Conservation (phyloP, 176 grass and related monocot genomes). For the Pontederia paniculata region DNA sequence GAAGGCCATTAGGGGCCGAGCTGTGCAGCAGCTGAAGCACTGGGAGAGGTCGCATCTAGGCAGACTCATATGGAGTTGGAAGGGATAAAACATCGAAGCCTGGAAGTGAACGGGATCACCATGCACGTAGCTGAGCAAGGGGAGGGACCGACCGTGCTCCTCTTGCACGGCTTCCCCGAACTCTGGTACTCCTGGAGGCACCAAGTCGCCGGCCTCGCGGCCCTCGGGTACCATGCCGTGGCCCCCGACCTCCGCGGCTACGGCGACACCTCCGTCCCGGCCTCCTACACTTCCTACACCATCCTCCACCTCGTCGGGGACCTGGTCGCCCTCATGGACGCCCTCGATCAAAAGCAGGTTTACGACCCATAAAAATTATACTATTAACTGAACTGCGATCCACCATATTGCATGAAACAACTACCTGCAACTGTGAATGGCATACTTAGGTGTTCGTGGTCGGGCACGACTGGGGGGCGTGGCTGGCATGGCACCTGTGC, state of each 20-base stretch:
- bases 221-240: conserved; percentile 43
- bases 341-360: conserved; percentile 40
- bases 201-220: conserved; percentile 53
- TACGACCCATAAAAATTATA: background rate
- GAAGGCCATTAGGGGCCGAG: no score
- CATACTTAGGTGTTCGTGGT: conserved; percentile 28
- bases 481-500: conserved; percentile 74
- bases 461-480: conserved; percentile 72
- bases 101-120: conserved; percentile 54
- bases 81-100: conserved; percentile 30
- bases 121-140: conserved; percentile 56
- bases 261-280: conserved; percentile 54
- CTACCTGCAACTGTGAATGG: background rate
- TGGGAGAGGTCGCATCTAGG: no score
- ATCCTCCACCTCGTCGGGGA: conserved; percentile 75
- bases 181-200: conserved; percentile 82
- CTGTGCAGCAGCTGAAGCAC: no score
- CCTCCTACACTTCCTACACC: conserved; percentile 42
- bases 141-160: conserved; percentile 30
- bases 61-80: conserved; percentile 1
- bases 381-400: no score
- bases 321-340: conserved; percentile 67
- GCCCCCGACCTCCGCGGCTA: conserved; percentile 75
- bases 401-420: background rate
- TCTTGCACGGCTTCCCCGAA: conserved; percentile 81